Conservation (phyloP, 2,329 filamentous ascomycete genomes). For the Arthrobotrys conoides region DNA sequence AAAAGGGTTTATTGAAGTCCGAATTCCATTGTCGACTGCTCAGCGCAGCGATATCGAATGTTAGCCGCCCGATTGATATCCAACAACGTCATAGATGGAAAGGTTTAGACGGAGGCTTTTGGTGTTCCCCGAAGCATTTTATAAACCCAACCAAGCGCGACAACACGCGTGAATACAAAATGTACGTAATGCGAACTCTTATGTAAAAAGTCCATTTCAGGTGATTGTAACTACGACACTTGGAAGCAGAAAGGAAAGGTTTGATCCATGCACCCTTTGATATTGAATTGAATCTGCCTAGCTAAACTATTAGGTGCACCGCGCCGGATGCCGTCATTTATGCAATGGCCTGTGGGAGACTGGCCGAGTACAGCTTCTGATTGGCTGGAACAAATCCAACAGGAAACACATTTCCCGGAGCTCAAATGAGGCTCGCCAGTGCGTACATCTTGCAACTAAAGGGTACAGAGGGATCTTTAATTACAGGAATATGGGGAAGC, state of each 20-base stretch:
- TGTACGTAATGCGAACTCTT: not conserved
- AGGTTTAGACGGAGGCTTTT: slow-evolving; percentile 15
- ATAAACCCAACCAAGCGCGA: slow-evolving; percentile 14
- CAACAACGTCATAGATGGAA: slow-evolving; percentile 33
- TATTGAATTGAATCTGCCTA: too few relatives aligned
- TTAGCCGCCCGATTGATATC: not conserved
- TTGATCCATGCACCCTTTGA: not conserved
- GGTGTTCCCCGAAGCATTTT: slow-evolving; percentile 1
- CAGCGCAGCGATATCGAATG: slow-evolving; percentile 16
- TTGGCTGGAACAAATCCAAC: slow-evolving; percentile 32
- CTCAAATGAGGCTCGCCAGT: not conserved
- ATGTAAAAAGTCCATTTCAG: not conserved
- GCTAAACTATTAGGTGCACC: too few relatives aligned
- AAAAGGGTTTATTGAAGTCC: slow-evolving; percentile 25
- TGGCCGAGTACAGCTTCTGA: not conserved
- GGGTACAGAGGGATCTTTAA: not conserved
- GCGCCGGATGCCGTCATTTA: slow-evolving; percentile 31
- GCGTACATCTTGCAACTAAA: not conserved
- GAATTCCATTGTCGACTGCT: slow-evolving; percentile 29
- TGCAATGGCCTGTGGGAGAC: slow-evolving; percentile 4
- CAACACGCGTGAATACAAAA: slow-evolving; percentile 3
- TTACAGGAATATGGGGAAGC: too few relatives aligned
- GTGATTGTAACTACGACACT: not conserved
- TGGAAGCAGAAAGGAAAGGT: not conserved
- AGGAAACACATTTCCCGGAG: not conserved